Evolutionary conservation across 192 early-diverging fungal species (phyloP), one percentile per base, ranked within the genome.

Genomic region (Coemansia sp.): DNA sequence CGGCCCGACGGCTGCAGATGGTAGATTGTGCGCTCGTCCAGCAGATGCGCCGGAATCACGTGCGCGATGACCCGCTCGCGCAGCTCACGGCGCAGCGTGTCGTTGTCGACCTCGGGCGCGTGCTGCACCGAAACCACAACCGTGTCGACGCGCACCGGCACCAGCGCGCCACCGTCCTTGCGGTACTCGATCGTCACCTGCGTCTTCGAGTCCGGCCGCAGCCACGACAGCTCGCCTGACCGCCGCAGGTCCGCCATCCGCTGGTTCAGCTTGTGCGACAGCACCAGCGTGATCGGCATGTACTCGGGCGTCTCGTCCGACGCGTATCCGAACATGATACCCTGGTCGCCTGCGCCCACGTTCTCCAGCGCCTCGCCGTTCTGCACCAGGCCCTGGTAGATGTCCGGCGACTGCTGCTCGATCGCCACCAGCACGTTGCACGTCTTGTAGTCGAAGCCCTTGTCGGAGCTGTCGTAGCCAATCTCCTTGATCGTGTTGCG

Each of bases 371-470:
- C 88, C 64, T 89, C 83, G 62, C 89, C 86, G 81, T 91, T 87
- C 86, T 95, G 94, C 58, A 93, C 91, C 55, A 99, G 88, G 80
- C 95, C 95, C 82, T 94, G 92, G 80, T 93, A 91, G 73, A 99
- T 98, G 79, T 99, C 95, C 64, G 97, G 97, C 58, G 97, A 99
- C 84, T 99, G 97, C 85, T 98, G 94, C 84, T 99, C 97, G 71
- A 99, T 98, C 80, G 95, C 97, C 60, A 99, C 95, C 56, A 99
- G 85, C 48, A 99, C 93, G 81, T 99, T 99, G 86, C 97, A 99
- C 72, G 97, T 99, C 89, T 99, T 97, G 91, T 98, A 98, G 83
- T 99, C 97, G 82, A 99, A 99, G 66, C 97, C 95, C 88, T 99
- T 99, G 74, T 83, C 80, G 27, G 97, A 99, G 83, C 94, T 92